phyloP scores from a whole-genome alignment of 805 yeast genomes.

The Sugiyamaella chiloensis region DNA sequence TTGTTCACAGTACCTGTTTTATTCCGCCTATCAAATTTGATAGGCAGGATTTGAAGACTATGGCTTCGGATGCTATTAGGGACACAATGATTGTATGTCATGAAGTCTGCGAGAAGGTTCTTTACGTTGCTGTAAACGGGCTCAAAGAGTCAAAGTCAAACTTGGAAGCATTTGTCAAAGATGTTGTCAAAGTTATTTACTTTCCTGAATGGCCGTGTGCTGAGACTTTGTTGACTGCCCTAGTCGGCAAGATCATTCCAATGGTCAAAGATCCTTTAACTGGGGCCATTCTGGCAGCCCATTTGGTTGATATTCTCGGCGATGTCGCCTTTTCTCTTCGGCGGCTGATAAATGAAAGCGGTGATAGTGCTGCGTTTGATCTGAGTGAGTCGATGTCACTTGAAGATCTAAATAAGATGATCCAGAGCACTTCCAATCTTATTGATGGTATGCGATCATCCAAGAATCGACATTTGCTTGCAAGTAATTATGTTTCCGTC shows the following conservation, averaged over 20 bases:
- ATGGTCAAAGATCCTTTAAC: conserved; percentile 8
- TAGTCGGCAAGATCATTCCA: conserved; percentile 44
- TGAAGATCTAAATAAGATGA: background rate
- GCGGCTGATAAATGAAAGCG: conserved; percentile 31
- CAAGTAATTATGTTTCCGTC: background rate
- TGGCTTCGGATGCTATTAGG: background rate
- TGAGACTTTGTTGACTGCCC: conserved; percentile 46
- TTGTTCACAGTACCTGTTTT: conserved; percentile 41
- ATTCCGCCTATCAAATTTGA: conserved; percentile 8
- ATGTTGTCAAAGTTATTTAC: conserved; percentile 47
- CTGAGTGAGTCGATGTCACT: background rate
- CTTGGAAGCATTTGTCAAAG: conserved; percentile 56
- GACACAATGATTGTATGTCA: conserved; percentile 4
- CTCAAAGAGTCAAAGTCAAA: conserved; percentile 19
- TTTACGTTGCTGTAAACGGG: conserved; percentile 6
- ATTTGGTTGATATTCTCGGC: conserved; percentile 62
- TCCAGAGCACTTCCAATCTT: background rate
- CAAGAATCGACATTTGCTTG: no score
- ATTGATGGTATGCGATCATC: background rate
- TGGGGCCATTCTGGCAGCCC: conserved; percentile 39
- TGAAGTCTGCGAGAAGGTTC: background rate
- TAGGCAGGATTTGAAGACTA: background rate
- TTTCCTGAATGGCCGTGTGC: conserved; percentile 64
- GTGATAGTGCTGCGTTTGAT: background rate
- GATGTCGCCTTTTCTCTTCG: conserved; percentile 52